Base-by-base conservation (phyloP, 148 eudicot genomes). In the Selenicereus undatus region DNA sequence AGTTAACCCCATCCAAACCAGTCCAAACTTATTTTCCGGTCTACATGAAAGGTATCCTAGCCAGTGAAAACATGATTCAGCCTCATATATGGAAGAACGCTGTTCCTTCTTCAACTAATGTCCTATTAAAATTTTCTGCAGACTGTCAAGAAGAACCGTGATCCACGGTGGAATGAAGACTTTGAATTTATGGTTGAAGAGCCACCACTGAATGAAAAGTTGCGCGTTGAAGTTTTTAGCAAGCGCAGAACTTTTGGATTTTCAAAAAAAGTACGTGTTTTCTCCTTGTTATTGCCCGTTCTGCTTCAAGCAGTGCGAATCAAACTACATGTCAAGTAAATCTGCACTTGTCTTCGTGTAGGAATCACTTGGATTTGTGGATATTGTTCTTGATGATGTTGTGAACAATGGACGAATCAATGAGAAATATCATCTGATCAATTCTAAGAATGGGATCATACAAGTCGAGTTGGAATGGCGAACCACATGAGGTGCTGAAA, bases 131-230 rank as follows among this genome's bases (percentile, higher is more conserved):
- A 60, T 65, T 54, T 60, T 68, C 62, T 86, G 52, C 88, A 93
- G 99, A 82, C 85, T 70, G 75, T 92, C 43, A 89, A 77, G 83
- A 93, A 83, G 83, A 91, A 84, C 36, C 90, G 93, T 24, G 83
- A 89, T 75, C 99, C 99, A 42, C 71, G 84, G n/a, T 95, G 97
- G 99, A 90, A 92, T 24, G 92, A 95, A 84, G 91, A 89, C 43
- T 93, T 93, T 56, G 89, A 89, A 45, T 92, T 88, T 80, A 87
- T 91, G 93, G 81, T 91, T 50, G 98, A 95, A 64, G 97, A 95
- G 78, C 90, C 97, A 64, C 97, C 96, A 5, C 22, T 90, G 82
- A 82, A 81, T 27, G 97, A 93, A 29, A 93, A 86, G 83, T 76
- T 95, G 29, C 94, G 85, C 45, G 75, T 95, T 45, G 84, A 92